These are phyloP conservation scores for Ascochyta fabae DNA, from an alignment of 2,329 filamentous ascomycete species.

Conservation along the genomic window DNA sequence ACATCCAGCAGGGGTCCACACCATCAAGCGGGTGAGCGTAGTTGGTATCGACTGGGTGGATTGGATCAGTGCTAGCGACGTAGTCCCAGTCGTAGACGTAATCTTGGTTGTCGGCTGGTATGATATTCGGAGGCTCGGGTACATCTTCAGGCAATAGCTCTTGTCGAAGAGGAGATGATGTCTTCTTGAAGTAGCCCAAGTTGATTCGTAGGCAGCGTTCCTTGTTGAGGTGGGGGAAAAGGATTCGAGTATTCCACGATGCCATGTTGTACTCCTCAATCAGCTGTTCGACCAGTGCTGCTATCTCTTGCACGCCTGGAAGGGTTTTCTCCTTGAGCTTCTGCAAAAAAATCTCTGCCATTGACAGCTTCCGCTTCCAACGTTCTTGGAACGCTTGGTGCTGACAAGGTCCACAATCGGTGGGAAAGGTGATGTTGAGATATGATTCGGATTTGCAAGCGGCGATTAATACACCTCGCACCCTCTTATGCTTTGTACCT, in stretches of 20 bases:
- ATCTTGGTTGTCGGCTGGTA: conserved; percentile 4
- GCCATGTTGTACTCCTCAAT: conserved; percentile 12
- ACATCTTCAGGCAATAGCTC: conserved; percentile 33
- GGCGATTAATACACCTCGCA: conserved; percentile 15
- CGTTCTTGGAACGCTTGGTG: conserved; percentile 21
- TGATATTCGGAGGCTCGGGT: not conserved
- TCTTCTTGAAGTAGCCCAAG: not conserved
- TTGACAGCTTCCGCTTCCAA: conserved; percentile 24
- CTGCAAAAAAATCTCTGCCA: conserved; percentile 21
- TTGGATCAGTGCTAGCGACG: conserved; percentile 29
- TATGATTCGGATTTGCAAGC: conserved; percentile 37
- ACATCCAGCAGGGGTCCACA: conserved; percentile 19
- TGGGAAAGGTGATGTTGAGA: conserved; percentile 25
- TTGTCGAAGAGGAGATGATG: conserved; percentile 19
- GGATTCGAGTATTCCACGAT: conserved; percentile 22
- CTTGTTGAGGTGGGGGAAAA: conserved; percentile 15
- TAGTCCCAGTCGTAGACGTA: conserved; percentile 28
- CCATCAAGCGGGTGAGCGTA: conserved; percentile 22
- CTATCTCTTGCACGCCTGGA: conserved; percentile 13
- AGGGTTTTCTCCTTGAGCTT: conserved; percentile 7
- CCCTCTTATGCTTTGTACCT: conserved; percentile 40
- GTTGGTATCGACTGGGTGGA: conserved; percentile 29
- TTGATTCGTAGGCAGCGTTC: conserved; percentile 10
- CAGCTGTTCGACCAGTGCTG: conserved; percentile 19
- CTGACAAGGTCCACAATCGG: conserved; percentile 34